phyloP scores from a whole-genome alignment of 371 early-diverging fungal species.

The Batkoa obscura region DNA sequence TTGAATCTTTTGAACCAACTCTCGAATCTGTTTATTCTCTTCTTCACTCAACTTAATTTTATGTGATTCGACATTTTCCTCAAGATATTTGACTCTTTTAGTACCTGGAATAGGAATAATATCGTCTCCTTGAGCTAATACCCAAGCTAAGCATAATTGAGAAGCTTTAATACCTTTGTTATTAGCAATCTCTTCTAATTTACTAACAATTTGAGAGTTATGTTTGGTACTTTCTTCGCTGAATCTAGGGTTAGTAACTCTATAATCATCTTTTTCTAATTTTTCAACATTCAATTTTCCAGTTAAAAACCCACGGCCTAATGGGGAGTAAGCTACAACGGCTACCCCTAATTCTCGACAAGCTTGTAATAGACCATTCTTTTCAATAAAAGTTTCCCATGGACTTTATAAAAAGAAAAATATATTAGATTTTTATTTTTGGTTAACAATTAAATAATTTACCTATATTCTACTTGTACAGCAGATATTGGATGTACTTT shows the following conservation, averaged over 20 bases:
- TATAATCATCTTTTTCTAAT: constrained; percentile 14
- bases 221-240: constrained; percentile 18
- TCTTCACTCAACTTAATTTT: constrained; percentile 17
- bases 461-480: not conserved
- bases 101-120: constrained; percentile 35
- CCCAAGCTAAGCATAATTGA: constrained; percentile 33
- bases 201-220: constrained; percentile 27
- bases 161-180: constrained; percentile 18
- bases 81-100: constrained; percentile 14
- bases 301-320: not conserved
- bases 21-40: constrained; percentile 18
- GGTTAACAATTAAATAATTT: not conserved
- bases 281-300: constrained; percentile 14
- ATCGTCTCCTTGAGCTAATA: constrained; percentile 18
- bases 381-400: not conserved
- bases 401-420: not conserved
- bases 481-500: constrained; percentile 35
- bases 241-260: no score
- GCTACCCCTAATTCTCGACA: not conserved
- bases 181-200: constrained; percentile 18
- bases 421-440: no score
- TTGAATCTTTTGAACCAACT: constrained; percentile 13
- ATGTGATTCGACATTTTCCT: constrained; percentile 21
- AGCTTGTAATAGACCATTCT: not conserved
- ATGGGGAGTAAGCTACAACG: not conserved